Evolutionary conservation across 805 yeast genomes (phyloP).

Genomic region (Candida sphagnicola): DNA sequence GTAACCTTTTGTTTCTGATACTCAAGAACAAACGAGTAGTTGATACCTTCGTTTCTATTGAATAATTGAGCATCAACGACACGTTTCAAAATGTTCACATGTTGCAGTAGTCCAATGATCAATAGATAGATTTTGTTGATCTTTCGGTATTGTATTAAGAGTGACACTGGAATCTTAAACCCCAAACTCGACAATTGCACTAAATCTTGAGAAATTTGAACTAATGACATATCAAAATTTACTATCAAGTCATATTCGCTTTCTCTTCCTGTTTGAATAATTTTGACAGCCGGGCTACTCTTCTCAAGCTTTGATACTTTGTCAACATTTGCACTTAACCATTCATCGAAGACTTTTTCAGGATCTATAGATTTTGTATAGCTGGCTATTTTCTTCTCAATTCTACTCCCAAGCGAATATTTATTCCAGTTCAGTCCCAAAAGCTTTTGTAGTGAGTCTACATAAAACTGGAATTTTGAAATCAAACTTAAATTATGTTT

Average conservation of each 20-base stretch:
- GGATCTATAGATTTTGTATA: slow-evolving; percentile 47
- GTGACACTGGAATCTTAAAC: slow-evolving; percentile 52
- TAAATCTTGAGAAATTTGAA: slow-evolving; percentile 50
- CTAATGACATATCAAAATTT: slow-evolving; percentile 47
- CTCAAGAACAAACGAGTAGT: slow-evolving; percentile 39
- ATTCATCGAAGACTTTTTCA: slow-evolving; percentile 36
- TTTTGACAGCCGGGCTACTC: slow-evolving; percentile 36
- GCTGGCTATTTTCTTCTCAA: slow-evolving; percentile 45
- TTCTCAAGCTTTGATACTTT: slow-evolving; percentile 5
- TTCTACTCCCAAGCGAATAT: slow-evolving; percentile 51
- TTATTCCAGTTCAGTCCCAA: slow-evolving; percentile 36
- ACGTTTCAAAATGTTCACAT: slow-evolving; percentile 37
- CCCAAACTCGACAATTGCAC: slow-evolving; percentile 47
- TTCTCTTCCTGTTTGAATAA: slow-evolving; percentile 19
- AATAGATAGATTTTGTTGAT: slow-evolving; percentile 53
- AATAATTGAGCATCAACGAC: slow-evolving; percentile 17
- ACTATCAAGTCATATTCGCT: slow-evolving; percentile 31
- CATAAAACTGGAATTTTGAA: slow-evolving; percentile 22
- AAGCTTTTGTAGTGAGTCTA: slow-evolving; percentile 15
- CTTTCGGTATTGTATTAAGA: slow-evolving; percentile 45
- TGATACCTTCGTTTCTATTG: slow-evolving; percentile 32
- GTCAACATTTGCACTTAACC: slow-evolving; percentile 36
- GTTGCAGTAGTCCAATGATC: slow-evolving; percentile 52
- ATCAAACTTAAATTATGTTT: slow-evolving; percentile 16
- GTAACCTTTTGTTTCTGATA: slow-evolving; percentile 30